These are phyloP conservation scores for Pleurotus citrinopileatus DNA, from an alignment of 768 basidiomycete genomes.

Conservation along the genomic window DNA sequence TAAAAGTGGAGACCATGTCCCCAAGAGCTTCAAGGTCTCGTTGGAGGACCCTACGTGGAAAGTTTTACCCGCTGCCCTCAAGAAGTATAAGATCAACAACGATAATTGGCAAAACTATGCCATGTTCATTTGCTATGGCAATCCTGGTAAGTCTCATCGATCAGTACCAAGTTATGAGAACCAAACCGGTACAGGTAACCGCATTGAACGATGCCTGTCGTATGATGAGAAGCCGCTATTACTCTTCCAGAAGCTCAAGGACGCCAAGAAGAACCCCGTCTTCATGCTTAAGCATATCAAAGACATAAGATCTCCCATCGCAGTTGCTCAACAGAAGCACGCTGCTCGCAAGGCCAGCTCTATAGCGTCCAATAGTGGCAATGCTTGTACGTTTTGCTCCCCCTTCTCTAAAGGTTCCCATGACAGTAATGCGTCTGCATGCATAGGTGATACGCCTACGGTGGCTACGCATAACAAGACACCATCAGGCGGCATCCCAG, in stretches of 20 bases:
- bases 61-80: conserved; percentile 94
- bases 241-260: conserved; percentile 96
- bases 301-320: conserved; percentile 96
- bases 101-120: conserved; percentile 99
- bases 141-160: conserved; percentile 78
- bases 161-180: no score
- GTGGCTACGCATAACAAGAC: conserved; percentile 42
- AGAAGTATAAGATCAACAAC: conserved; percentile 98
- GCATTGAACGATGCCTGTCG: conserved; percentile 89
- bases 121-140: conserved; percentile 98
- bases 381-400: not conserved
- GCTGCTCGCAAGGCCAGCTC: conserved; percentile 79
- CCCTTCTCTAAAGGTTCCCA: not conserved
- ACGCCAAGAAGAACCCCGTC: conserved; percentile 95
- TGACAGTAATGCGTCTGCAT: not conserved
- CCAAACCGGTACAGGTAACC: no score
- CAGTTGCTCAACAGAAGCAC: conserved; percentile 95
- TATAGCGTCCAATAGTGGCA: conserved; percentile 40
- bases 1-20: conserved; percentile 33
- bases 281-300: conserved; percentile 98
- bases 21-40: conserved; percentile 96
- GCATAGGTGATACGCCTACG: conserved; percentile 27
- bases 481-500: conserved; percentile 16
- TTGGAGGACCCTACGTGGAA: conserved; percentile 99
- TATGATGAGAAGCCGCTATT: conserved; percentile 98